A percentile compares a stretch with the other conserved stretches of the same genome.
These are phyloP conservation scores for Stephania cephalantha DNA, from an alignment of 164 flowering plant species.

Conservation along the genomic window DNA sequence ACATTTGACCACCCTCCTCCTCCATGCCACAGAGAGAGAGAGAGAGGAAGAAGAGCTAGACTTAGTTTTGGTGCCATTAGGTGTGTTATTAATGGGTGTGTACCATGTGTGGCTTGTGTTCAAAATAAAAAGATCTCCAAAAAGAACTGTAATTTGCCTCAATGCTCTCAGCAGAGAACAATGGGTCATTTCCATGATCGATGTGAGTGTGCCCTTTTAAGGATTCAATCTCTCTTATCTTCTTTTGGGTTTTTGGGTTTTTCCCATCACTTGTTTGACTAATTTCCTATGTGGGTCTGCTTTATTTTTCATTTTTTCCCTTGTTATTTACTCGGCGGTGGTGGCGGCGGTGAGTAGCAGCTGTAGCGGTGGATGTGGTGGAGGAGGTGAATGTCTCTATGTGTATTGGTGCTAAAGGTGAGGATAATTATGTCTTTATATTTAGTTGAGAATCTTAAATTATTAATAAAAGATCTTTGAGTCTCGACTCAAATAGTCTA, in stretches of 20 bases:
- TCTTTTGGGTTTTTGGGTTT: neutral
- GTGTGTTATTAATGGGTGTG: conserved; percentile 32
- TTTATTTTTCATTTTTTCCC: too few relatives aligned
- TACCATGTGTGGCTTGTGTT: conserved; percentile 63
- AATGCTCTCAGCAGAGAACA: conserved; percentile 58
- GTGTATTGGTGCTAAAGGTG: too few relatives aligned
- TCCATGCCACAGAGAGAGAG: neutral
- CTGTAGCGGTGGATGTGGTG: too few relatives aligned
- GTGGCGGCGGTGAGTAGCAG: too few relatives aligned
- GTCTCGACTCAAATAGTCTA: too few relatives aligned
- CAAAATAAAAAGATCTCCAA: conserved; percentile 37
- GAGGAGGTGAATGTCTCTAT: too few relatives aligned
- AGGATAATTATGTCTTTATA: too few relatives aligned
- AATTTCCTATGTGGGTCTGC: neutral
- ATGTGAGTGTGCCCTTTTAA: conserved; percentile 26
- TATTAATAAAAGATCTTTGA: too few relatives aligned
- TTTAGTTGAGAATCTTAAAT: too few relatives aligned
- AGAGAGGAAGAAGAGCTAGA: conserved; percentile 41
- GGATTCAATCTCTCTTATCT: neutral
- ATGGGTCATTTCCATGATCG: conserved; percentile 60
- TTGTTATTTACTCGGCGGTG: too few relatives aligned
- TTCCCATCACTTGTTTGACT: neutral
- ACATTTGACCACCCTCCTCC: too few relatives aligned
- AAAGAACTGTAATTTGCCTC: conserved; percentile 57
- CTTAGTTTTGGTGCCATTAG: conserved; percentile 52